These are phyloP conservation scores for Boletus sp. DNA, from an alignment of 768 basidiomycete genomes.

Conservation along the genomic window DNA sequence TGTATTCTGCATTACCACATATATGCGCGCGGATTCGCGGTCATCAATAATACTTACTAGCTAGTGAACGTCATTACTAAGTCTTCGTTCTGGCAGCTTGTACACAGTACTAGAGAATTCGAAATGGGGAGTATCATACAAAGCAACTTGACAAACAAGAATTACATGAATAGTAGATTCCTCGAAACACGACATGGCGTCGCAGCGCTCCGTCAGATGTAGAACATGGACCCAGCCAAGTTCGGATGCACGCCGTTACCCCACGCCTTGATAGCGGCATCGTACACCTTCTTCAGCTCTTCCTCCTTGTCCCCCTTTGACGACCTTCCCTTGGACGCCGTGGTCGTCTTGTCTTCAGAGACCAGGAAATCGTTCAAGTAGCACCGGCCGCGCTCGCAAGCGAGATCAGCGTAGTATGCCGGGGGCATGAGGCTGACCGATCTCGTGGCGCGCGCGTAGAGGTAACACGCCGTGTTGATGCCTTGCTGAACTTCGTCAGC, in stretches of 20 bases:
- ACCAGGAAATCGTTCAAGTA: slow-evolving; percentile 74
- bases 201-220: slow-evolving; percentile 43
- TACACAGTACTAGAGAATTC: no score
- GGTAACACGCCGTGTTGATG: slow-evolving; percentile 64
- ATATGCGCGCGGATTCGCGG: no score
- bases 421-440: slow-evolving; percentile 80
- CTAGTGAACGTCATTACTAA: no score
- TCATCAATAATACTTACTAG: no score
- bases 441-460: slow-evolving; percentile 81
- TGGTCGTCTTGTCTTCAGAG: slow-evolving; percentile 48
- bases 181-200: no score
- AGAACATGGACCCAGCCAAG: slow-evolving; percentile 70
- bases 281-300: slow-evolving; percentile 21
- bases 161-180: no score
- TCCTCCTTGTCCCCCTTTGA: slow-evolving; percentile 29
- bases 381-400: slow-evolving; percentile 75
- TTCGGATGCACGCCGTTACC: slow-evolving; percentile 56
- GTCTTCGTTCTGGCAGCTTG: no score
- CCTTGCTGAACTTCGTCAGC: slow-evolving; percentile 76
- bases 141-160: no score
- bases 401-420: slow-evolving; percentile 80
- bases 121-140: no score
- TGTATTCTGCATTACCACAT: no score
- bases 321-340: slow-evolving; percentile 35
- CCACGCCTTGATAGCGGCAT: slow-evolving; percentile 38